phyloP scores from a whole-genome alignment of 768 basidiomycete genomes.

The Obba rivulosa region DNA sequence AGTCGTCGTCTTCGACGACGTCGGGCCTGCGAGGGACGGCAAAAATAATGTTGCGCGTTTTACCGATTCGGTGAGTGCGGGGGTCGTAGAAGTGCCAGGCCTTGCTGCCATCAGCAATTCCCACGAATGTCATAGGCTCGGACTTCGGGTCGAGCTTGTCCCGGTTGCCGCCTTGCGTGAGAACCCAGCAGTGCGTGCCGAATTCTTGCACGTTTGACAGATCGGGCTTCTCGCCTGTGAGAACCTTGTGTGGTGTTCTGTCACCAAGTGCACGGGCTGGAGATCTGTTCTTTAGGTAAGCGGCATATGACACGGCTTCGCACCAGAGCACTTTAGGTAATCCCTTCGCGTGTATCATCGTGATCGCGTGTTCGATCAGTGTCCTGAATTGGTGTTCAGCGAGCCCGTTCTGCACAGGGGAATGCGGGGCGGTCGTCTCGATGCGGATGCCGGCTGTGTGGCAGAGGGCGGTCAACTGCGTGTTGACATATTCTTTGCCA shows the following conservation, averaged over 20 bases:
- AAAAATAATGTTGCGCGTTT: slow-evolving; percentile 4
- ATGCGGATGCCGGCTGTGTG: slow-evolving; percentile 10
- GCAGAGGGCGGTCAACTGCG: slow-evolving; percentile 5
- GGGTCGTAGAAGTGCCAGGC: slow-evolving; percentile 14
- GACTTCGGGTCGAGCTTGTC: slow-evolving; percentile 11
- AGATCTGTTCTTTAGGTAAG: slow-evolving; percentile 15
- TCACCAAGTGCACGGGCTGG: slow-evolving; percentile 10
- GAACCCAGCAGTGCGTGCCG: slow-evolving; percentile 13
- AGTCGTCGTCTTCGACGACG: slow-evolving; percentile 1
- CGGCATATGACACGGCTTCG: slow-evolving; percentile 13
- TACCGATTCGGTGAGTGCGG: not conserved
- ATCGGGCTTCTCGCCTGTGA: slow-evolving; percentile 19
- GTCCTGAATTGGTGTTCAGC: slow-evolving; percentile 22
- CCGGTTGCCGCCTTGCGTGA: slow-evolving; percentile 1
- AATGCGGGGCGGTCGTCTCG: slow-evolving; percentile 16
- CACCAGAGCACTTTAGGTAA: slow-evolving; percentile 19
- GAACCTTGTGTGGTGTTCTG: slow-evolving; percentile 20
- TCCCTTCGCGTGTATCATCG: slow-evolving; percentile 12
- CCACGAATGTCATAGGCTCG: slow-evolving; percentile 15
- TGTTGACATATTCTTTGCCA: slow-evolving; percentile 20
- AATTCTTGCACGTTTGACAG: slow-evolving; percentile 19
- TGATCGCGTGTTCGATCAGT: slow-evolving; percentile 8
- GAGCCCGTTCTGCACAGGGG: slow-evolving; percentile 17
- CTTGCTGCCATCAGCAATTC: slow-evolving; percentile 17
- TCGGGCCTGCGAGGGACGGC: not conserved